phyloP scores from a whole-genome alignment of 164 flowering plant species.

The Magnolia sinica region DNA sequence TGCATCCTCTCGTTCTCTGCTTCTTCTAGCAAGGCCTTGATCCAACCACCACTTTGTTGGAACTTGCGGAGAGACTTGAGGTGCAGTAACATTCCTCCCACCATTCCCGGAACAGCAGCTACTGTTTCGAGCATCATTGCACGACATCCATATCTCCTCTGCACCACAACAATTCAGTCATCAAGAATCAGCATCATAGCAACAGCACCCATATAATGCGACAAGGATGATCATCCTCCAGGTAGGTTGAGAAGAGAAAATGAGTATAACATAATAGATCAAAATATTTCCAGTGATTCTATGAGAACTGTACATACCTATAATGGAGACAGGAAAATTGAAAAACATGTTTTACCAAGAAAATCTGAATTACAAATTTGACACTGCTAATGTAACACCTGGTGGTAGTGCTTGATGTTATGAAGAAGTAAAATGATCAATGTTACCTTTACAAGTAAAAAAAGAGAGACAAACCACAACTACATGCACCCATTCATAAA shows the following conservation, averaged over 20 bases:
- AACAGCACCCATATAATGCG: background rate
- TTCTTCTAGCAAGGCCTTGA: slow-evolving; percentile 87
- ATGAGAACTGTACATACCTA: background rate
- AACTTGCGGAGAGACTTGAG: slow-evolving; percentile 74
- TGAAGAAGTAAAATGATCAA: too few species aligned
- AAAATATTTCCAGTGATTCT: background rate
- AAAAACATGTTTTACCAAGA: too few species aligned
- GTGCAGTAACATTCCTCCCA: slow-evolving; percentile 86
- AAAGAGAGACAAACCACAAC: too few species aligned
- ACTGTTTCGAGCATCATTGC: slow-evolving; percentile 97
- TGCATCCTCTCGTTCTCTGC: slow-evolving; percentile 97
- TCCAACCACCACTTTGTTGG: slow-evolving; percentile 87
- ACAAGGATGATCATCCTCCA: background rate
- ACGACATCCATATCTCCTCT: slow-evolving; percentile 90
- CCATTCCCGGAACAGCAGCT: slow-evolving; percentile 97
- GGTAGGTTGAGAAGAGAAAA: background rate
- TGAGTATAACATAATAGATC: background rate
- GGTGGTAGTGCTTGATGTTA: too few species aligned
- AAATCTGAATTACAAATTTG: too few species aligned
- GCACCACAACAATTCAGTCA: slow-evolving; percentile 15
- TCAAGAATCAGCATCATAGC: slow-evolving; percentile 2
- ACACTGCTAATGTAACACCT: too few species aligned
- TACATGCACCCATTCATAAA: too few species aligned
- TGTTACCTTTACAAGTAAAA: too few species aligned
- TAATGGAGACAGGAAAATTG: too few species aligned